Evolutionary conservation across 208 protist genomes (phyloP).

Genomic region (Wallacemonas collosoma): DNA sequence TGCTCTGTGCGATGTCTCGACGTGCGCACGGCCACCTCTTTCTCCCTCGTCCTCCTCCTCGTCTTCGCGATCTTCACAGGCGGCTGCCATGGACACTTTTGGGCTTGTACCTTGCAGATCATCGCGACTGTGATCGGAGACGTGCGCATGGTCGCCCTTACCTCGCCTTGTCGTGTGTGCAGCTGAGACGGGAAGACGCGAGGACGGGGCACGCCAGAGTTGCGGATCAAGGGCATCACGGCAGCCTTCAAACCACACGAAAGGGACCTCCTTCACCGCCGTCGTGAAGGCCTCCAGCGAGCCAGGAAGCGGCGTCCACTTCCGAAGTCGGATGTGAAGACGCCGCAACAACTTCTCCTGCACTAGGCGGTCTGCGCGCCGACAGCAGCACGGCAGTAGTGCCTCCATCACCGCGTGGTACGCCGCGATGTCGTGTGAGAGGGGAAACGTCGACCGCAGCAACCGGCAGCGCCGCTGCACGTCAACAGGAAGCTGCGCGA

Average conservation of each 20-base stretch:
- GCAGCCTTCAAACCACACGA: slow-evolving; percentile 2
- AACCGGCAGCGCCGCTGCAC: slow-evolving; percentile 69
- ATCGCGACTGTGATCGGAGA: no score
- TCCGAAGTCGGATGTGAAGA: slow-evolving; percentile 38
- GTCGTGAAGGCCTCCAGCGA: slow-evolving; percentile 25
- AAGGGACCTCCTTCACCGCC: slow-evolving; percentile 21
- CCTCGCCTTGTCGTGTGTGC: not conserved
- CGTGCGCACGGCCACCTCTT: not conserved
- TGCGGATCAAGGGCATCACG: slow-evolving; percentile 26
- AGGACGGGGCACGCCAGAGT: slow-evolving; percentile 36
- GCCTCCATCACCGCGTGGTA: slow-evolving; percentile 71
- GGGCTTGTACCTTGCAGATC: not conserved
- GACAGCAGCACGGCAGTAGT: slow-evolving; percentile 51
- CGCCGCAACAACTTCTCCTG: slow-evolving; percentile 51
- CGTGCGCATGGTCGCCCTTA: no score
- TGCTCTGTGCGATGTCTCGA: not conserved
- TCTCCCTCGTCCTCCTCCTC: not conserved
- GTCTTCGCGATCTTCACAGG: not conserved
- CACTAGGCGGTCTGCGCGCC: slow-evolving; percentile 56
- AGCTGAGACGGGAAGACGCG: no score
- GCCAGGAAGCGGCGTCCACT: slow-evolving; percentile 69
- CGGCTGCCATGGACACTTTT: not conserved
- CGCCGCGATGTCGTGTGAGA: slow-evolving; percentile 26
- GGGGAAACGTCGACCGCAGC: slow-evolving; percentile 63
- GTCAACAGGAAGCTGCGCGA: slow-evolving; percentile 32